These are phyloP conservation scores for Pittosporum tobira DNA, from an alignment of 129 eudicot genomes.

Conservation along the genomic window DNA sequence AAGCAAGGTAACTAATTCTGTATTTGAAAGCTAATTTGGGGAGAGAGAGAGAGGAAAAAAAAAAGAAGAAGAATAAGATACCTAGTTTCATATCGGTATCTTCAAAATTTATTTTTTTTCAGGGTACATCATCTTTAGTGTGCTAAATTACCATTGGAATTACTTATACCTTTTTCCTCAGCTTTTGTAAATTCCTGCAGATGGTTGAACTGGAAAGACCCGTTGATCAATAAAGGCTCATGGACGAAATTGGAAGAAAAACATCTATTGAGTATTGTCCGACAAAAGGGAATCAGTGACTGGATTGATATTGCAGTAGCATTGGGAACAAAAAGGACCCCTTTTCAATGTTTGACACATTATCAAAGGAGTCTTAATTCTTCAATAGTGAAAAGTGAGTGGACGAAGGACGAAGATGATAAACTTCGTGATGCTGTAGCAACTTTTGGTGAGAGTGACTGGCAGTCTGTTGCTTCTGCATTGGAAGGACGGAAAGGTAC, in stretches of 20 bases:
- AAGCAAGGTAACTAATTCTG: slow-evolving; percentile 54
- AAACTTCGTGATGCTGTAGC: slow-evolving; percentile 71
- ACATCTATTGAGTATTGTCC: slow-evolving; percentile 41
- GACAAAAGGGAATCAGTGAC: slow-evolving; percentile 46
- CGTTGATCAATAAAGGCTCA: slow-evolving; percentile 39
- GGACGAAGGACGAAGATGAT: slow-evolving; percentile 70
- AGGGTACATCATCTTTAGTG: not conserved
- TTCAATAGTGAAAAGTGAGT: slow-evolving; percentile 66
- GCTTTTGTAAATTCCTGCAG: slow-evolving; percentile 34
- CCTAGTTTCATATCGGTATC: no score
- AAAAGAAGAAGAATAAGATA: no score
- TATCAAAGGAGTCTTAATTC: slow-evolving; percentile 94
- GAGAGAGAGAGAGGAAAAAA: no score
- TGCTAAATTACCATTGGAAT: not conserved
- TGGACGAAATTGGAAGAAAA: slow-evolving; percentile 68
- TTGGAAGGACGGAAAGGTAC: slow-evolving; percentile 83
- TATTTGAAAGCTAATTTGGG: no score
- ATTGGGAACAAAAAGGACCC: slow-evolving; percentile 66
- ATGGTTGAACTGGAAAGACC: slow-evolving; percentile 73
- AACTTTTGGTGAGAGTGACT: slow-evolving; percentile 63
- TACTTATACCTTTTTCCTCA: no score
- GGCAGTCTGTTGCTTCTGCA: slow-evolving; percentile 77
- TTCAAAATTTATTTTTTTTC: not conserved
- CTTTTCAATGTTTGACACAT: slow-evolving; percentile 77
- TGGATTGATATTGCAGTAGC: slow-evolving; percentile 64